Evolutionary conservation across 257 asterid species (phyloP), one percentile per base, ranked within the genome.

Genomic region (Penstemon eatonii): DNA sequence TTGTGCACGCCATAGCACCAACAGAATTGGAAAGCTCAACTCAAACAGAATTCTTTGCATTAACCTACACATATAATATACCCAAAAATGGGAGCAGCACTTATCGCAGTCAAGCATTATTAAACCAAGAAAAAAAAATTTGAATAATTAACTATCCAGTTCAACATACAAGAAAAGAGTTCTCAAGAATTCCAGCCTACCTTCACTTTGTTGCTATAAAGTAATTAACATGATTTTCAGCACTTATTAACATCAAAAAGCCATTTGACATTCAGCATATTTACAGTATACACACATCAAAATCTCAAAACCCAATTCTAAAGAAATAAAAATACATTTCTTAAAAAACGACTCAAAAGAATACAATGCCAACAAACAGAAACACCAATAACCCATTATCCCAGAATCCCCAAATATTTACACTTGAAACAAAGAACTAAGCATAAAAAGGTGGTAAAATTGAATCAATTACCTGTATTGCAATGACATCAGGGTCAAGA

Each of bases 401-500:
- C 15, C 39, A 50, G 47, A 60, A n/a, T 50, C 44, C 68, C 73
- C 63, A 46, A 52, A 62, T 15, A 68, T 47, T 12, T 25, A 51
- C 61, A 55, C 33, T 38, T 43, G 8, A 61, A 56, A 13, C 45
- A 38, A 5, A 10, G 3, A 4, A 64, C 42, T 40, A 51, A 60
- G 45, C 18, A 60, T 33, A 74, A 2, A 5, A 11, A 38, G 33
- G 63, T n/a, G 64, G 39, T 39, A 53, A 54, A 33, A 76, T 37
- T 68, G 25, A 52, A 25, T 4, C 13, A 41, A 67, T 59, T 70
- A 89, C 98, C 89, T 92, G 98, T 67, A 92, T 73, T 52, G 97
- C 94, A 79, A 92, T 86, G 74, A 90, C 95, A 72, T 92, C 97
- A 53, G 98, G 96, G 78, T 90, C 95, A 63, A 88, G 67, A 72